phyloP scores from a whole-genome alignment of 148 eudicot genomes.

The Oxyria digyna region DNA sequence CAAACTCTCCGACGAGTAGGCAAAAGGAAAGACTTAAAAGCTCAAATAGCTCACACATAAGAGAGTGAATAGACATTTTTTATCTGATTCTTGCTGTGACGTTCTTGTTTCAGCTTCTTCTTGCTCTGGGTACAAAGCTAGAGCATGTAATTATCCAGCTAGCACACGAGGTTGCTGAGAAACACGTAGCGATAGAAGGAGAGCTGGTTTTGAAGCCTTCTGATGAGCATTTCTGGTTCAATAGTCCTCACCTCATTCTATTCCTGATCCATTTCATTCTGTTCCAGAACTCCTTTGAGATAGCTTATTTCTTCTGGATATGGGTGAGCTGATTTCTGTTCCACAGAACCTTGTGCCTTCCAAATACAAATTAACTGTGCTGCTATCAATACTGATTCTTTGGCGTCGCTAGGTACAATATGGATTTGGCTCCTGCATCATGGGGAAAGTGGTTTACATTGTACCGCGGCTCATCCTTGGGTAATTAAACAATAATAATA shows the following conservation, averaged over 20 bases:
- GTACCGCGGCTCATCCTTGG: constrained; percentile 65
- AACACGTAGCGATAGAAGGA: constrained; percentile 56
- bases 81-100: neutral
- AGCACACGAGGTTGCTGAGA: constrained; percentile 67
- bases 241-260: constrained; percentile 42
- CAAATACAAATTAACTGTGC: too few relatives aligned
- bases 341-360: neutral
- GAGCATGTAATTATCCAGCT: constrained; percentile 60
- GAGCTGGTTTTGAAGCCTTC: constrained; percentile 63
- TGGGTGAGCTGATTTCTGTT: constrained; percentile 32
- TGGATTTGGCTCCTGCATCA: constrained; percentile 58
- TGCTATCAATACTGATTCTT: neutral
- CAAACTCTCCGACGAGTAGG: too few relatives aligned
- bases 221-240: constrained; percentile 75
- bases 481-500: constrained; percentile 14
- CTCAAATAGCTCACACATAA: neutral
- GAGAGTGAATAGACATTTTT: neutral
- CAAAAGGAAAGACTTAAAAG: neutral
- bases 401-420: constrained; percentile 35
- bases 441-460: constrained; percentile 49
- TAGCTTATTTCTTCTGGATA: constrained; percentile 80
- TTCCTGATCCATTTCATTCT: constrained; percentile 54
- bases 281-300: constrained; percentile 75
- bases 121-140: constrained; percentile 69
- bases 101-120: constrained; percentile 35